Percentiles rank a stretch among this genome's conserved stretches.
phyloP scores from a whole-genome alignment of 1,284 basidiomycete species.

The Afroboletus lepidellus region DNA sequence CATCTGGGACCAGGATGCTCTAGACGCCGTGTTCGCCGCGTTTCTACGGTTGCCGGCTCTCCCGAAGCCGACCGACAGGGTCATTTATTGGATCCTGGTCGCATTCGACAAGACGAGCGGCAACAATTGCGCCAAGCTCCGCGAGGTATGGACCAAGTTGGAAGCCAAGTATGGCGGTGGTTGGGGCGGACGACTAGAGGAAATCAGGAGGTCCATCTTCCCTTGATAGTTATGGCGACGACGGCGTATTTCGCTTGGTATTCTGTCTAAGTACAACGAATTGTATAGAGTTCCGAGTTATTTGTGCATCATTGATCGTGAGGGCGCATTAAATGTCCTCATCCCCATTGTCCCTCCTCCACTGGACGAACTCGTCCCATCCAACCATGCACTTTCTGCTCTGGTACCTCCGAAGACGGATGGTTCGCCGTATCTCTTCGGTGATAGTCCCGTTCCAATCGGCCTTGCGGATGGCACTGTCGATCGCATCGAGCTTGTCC shows the following conservation, averaged over 20 bases:
- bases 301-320: slow-evolving; percentile 1
- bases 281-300: slow-evolving; percentile 7
- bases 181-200: slow-evolving; percentile 51
- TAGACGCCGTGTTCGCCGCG: slow-evolving; percentile 53
- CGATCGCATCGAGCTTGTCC: slow-evolving; percentile 85
- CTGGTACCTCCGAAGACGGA: slow-evolving; percentile 84
- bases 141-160: slow-evolving; percentile 53
- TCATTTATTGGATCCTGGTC: slow-evolving; percentile 63
- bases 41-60: slow-evolving; percentile 53
- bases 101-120: slow-evolving; percentile 60
- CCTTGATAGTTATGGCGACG: slow-evolving; percentile 1
- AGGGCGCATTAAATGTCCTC: slow-evolving; percentile 24
- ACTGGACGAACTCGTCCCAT: slow-evolving; percentile 78
- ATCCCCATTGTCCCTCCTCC: slow-evolving; percentile 57
- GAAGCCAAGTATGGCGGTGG: slow-evolving; percentile 49
- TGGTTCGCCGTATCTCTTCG: slow-evolving; percentile 75
- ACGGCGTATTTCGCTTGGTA: slow-evolving; percentile 1
- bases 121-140: slow-evolving; percentile 46
- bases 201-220: slow-evolving; percentile 38
- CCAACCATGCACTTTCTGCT: slow-evolving; percentile 70
- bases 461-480: slow-evolving; percentile 90
- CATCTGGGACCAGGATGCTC: slow-evolving; percentile 55
- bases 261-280: not conserved
- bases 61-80: slow-evolving; percentile 42
- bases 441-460: slow-evolving; percentile 84